Percentiles rank a stretch among this genome's conserved stretches.
These are phyloP conservation scores for Fraxinus baroniana DNA, from an alignment of 305 asterid species.

Conservation along the genomic window DNA sequence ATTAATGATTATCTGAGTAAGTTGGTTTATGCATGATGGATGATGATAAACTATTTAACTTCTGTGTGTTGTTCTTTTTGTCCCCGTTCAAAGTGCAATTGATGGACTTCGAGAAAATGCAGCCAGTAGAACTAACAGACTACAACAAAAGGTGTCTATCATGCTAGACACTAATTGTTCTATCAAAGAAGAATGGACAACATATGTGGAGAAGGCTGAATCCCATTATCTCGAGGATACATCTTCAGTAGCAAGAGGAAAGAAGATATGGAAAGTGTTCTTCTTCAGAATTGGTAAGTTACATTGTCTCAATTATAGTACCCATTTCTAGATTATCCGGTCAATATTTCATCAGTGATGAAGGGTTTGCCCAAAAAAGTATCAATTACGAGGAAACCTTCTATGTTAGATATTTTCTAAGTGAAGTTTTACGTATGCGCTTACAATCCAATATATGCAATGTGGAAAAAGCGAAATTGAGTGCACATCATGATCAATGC, in stretches of 20 bases:
- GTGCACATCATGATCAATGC: slow-evolving; percentile 85
- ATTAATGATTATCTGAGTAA: background rate
- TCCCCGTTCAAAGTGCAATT: slow-evolving; percentile 72
- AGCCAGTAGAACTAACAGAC: slow-evolving; percentile 61
- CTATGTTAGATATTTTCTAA: background rate
- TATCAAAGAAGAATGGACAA: slow-evolving; percentile 67
- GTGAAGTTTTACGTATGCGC: background rate
- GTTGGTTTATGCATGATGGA: background rate
- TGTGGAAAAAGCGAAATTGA: slow-evolving; percentile 75
- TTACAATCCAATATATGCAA: slow-evolving; percentile 37
- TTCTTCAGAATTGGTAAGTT: slow-evolving; percentile 75
- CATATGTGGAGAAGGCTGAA: slow-evolving; percentile 62
- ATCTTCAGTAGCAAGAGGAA: slow-evolving; percentile 64
- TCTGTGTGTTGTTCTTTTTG: background rate
- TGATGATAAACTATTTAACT: background rate
- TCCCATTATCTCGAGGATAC: slow-evolving; percentile 70
- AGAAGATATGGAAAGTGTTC: slow-evolving; percentile 63
- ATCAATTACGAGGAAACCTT: background rate
- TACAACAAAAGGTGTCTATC: slow-evolving; percentile 84
- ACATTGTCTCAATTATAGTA: background rate
- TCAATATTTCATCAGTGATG: background rate
- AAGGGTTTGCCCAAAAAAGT: background rate
- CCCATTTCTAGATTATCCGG: background rate
- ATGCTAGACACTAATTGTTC: slow-evolving; percentile 74
- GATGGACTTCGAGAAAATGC: slow-evolving; percentile 77